Conservation (phyloP, 208 protist species). For the Strigomonas oncopelti region DNA sequence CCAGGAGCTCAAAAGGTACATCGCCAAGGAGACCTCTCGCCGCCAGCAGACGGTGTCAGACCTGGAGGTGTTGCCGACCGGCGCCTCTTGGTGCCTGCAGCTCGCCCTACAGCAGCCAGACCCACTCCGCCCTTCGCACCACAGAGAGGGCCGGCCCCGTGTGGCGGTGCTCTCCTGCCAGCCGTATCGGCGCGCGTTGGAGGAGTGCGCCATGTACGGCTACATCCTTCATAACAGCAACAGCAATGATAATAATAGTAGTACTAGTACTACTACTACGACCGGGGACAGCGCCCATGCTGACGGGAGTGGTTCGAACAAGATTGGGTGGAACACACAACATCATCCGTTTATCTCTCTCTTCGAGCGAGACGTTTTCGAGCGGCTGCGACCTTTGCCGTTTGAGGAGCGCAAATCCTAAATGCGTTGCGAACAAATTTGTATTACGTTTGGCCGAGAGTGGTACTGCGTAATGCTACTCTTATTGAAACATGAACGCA, state of each 20-base stretch:
- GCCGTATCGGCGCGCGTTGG: conserved; percentile 47
- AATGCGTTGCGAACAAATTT: too few relatives aligned
- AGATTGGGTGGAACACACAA: conserved; percentile 70
- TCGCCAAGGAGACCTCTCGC: neutral
- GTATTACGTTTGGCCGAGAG: too few relatives aligned
- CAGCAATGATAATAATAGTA: neutral
- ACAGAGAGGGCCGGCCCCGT: neutral
- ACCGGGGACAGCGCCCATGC: too few relatives aligned
- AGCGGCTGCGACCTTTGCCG: conserved; percentile 27
- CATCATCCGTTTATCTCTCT: conserved; percentile 70
- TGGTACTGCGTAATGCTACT: conserved; percentile 3
- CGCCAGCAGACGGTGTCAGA: neutral
- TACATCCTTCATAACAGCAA: conserved; percentile 1
- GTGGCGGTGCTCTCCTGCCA: conserved; percentile 59
- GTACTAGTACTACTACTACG: too few relatives aligned
- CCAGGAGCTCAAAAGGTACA: neutral
- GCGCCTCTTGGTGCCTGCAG: conserved; percentile 51
- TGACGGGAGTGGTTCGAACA: too few relatives aligned
- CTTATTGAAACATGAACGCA: too few relatives aligned
- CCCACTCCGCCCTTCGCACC: neutral
- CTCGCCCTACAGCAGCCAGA: conserved; percentile 35
- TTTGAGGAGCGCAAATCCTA: neutral
- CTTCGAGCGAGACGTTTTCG: conserved; percentile 53
- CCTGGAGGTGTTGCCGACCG: conserved; percentile 12
- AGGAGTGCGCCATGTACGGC: conserved; percentile 61